Evolutionary conservation across 176 grass and related monocot genomes (phyloP).

Genomic region (Triticum dicoccoides): DNA sequence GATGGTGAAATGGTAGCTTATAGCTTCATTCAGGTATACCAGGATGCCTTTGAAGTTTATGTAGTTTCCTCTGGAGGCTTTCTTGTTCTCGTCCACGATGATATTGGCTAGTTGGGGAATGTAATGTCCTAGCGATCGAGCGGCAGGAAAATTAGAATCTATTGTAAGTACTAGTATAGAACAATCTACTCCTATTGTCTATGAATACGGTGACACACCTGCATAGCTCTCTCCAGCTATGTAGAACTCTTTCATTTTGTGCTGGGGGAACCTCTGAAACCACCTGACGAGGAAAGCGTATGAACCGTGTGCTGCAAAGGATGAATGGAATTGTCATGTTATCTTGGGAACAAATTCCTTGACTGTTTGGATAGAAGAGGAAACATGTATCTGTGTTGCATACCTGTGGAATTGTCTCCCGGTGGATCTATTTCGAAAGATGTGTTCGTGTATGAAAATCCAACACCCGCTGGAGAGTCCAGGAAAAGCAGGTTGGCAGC

Average conservation of each 20-base stretch:
- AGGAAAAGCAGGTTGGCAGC: constrained; percentile 80
- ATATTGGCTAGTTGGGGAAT: constrained; percentile 47
- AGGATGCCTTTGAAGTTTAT: constrained; percentile 60
- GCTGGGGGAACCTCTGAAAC: constrained; percentile 69
- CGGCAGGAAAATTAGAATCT: neutral
- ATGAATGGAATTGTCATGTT: neutral
- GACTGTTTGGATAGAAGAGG: neutral
- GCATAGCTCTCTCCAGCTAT: constrained; percentile 65
- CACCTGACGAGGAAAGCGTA: constrained; percentile 71
- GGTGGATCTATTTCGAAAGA: constrained; percentile 49
- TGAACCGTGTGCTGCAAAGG: constrained; percentile 49
- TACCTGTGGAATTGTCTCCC: constrained; percentile 80
- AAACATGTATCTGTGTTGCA: neutral
- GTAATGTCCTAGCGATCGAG: constrained; percentile 38
- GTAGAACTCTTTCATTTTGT: constrained; percentile 61
- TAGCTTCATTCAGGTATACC: constrained; percentile 7
- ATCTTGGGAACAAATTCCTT: neutral
- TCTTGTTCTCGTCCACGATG: constrained; percentile 51
- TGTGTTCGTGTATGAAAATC: constrained; percentile 84
- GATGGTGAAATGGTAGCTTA: neutral
- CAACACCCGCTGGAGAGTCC: constrained; percentile 86
- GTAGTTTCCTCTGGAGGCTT: neutral
- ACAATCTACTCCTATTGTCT: neutral
- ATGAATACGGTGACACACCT: constrained; percentile 15
- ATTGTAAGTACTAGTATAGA: too few species aligned